Conservation (phyloP, 1,284 basidiomycete genomes). For the Cystobasidium slooffiae region DNA sequence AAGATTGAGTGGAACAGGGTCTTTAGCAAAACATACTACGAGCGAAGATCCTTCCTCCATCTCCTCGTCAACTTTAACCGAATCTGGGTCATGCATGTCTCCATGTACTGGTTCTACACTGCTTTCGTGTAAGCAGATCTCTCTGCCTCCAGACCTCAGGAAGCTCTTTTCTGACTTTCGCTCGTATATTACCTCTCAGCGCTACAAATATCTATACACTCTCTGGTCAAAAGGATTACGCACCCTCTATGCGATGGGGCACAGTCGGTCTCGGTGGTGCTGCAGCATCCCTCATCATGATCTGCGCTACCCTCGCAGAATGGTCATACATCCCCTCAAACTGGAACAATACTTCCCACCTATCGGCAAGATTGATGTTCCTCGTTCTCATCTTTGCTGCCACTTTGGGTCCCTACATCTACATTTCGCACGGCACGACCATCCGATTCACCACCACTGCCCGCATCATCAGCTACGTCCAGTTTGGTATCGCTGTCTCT, state of each 20-base stretch:
- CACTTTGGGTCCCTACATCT: constrained; percentile 86
- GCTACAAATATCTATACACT: constrained; percentile 78
- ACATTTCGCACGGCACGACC: constrained; percentile 62
- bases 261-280: constrained; percentile 87
- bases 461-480: constrained; percentile 85
- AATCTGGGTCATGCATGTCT: constrained; percentile 92
- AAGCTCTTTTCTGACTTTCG: background rate
- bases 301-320: constrained; percentile 85
- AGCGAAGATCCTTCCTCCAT: constrained; percentile 91
- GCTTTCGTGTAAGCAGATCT: constrained; percentile 57
- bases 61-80: constrained; percentile 97
- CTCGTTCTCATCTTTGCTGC: constrained; percentile 79
- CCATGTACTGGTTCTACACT: constrained; percentile 92
- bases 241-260: constrained; percentile 79
- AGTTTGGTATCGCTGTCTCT: constrained; percentile 83
- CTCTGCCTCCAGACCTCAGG: background rate
- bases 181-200: constrained; percentile 61
- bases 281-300: constrained; percentile 89
- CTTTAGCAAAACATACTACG: constrained; percentile 97
- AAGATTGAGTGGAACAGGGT: constrained; percentile 90
- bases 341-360: constrained; percentile 95
- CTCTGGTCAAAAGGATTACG: constrained; percentile 55
- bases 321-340: constrained; percentile 95
- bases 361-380: constrained; percentile 82
- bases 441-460: constrained; percentile 69